Evolutionary conservation across 2,329 filamentous ascomycete species (phyloP), one percentile per base, ranked within the genome.

Genomic region (Aspergillus vadensis): DNA sequence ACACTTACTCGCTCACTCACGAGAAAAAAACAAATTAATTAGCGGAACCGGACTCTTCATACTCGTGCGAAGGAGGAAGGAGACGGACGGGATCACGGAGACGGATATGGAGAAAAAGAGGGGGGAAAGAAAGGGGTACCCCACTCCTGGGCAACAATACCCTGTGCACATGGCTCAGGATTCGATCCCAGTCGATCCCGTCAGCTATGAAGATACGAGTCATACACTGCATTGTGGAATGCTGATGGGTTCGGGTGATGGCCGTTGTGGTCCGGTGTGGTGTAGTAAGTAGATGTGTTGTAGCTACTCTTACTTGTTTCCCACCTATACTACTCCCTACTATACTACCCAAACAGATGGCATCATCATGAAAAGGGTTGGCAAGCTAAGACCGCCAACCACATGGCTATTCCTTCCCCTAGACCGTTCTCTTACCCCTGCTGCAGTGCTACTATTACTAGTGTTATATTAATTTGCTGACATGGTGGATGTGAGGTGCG

Each of bases 131-230:
- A 44, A 58, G 36, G 38, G 47, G 51, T 52, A 27, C 25, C 36
- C 32, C 30, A 57, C 48, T 36, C 32, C 27, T 5, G 47, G 25
- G 32, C 32, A 36, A 36, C 47, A 49, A 50, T 50, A 50, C 47
- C 25, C 47, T 30, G 47, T 50, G 23, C 32, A 57, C 58, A 48
- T 57, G 54, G 54, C 54, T 36, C 48, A 36, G 32, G 54, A 56
- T n/a, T 56, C 41, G 32, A 44, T 25, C 53, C 53, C 19, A 39
- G 53, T 56, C 41, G 54, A 56, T 56, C 54, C 43, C 19, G 54
- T 56, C 43, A 56, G 54, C 54, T 27, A 15, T 14, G 43, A 48
- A 27, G n/a, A 50, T 30, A 44, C 41, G 41, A 44, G 19, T 44
- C 41, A n/a, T 27, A 30, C 23, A 36, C 5, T 49, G 30, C 47